Base-by-base conservation (phyloP, 306 rosid species). In the Acacia confusa region DNA sequence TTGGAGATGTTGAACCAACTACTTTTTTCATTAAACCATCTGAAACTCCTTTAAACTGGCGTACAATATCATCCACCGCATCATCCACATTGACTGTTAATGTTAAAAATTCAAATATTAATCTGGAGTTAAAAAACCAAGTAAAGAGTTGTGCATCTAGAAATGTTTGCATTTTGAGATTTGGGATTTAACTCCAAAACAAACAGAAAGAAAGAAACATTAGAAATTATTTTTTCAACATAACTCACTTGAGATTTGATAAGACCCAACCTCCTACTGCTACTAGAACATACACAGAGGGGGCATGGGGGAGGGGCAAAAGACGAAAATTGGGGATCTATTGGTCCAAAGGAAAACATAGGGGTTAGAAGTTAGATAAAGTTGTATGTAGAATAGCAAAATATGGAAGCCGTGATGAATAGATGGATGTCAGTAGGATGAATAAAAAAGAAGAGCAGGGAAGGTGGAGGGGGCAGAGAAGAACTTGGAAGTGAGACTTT, bases 11-110 rank as follows among this genome's bases (percentile, higher is more conserved):
- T 52, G 92, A 69, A 83, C 93, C 91, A 82, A 79, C 93, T 75
- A 88, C 97, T 77, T 91, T 92, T 80, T 87, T 92, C 83, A 88
- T 88, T 64, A 96, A 88, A 79, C 97, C 97, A 90, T 89, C 94
- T 72, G 99, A 92, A 85, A 96, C 99, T 40, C 97, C 99, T 90
- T 87, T 96, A 76, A 96, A 93, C 82, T 96, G 99, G 72, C 98
- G 94, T 78, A 92, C 92, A 83, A 96, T 92, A 81, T 93, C 98
- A 80, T 96, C 99, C 88, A 93, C 90, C 22, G 97, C 99, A 84
- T 96, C 98, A 86, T 96, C 99, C 74, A 93, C 97, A 69, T 96
- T 96, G 66, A 96, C 99, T 96, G 97, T 66, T 61, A 30, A 72
- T 63, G 52, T 77, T n/a, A 80, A 55, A 50, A 73, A 82, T 20